phyloP scores from a whole-genome alignment of 371 early-diverging fungal species.

The Mucor lusitanicus region DNA sequence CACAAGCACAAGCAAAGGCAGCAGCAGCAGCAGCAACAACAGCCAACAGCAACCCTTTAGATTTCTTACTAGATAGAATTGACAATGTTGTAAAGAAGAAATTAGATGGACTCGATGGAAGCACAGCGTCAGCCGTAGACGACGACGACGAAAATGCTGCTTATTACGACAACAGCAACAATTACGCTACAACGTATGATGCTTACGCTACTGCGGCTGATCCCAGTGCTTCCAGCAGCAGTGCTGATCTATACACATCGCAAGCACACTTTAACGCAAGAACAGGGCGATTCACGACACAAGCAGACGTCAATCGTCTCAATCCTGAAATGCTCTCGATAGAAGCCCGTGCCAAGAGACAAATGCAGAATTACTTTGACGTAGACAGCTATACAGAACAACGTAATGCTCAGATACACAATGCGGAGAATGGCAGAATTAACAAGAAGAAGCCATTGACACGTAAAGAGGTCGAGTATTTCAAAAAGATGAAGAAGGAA shows the following conservation, averaged over 20 bases:
- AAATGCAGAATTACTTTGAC: conserved; percentile 54
- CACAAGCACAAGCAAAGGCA: not conserved
- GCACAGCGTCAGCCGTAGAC: too few relatives aligned
- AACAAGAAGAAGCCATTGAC: conserved; percentile 33
- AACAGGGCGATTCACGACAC: conserved; percentile 53
- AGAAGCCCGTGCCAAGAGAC: conserved; percentile 42
- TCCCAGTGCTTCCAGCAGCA: not conserved
- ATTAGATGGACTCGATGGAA: conserved; percentile 23
- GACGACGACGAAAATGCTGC: too few relatives aligned
- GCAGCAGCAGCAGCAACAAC: not conserved
- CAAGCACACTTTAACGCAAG: conserved; percentile 54
- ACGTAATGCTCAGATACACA: conserved; percentile 22
- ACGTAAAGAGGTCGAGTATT: conserved; percentile 43
- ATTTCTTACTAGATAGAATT: conserved; percentile 45
- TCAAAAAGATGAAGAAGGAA: conserved; percentile 45
- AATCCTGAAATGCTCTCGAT: conserved; percentile 44
- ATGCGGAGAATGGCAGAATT: conserved; percentile 12
- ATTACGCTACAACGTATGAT: not conserved
- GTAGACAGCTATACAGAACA: conserved; percentile 49
- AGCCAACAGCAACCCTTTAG: conserved; percentile 22
- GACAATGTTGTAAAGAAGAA: conserved; percentile 38
- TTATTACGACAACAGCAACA: too few relatives aligned
- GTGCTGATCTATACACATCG: conserved; percentile 28
- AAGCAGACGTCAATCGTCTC: conserved; percentile 34
- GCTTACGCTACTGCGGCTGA: not conserved